Evolutionary conservation across 2,329 filamentous ascomycete genomes (phyloP).

Genomic region (Claviceps sorghi): DNA sequence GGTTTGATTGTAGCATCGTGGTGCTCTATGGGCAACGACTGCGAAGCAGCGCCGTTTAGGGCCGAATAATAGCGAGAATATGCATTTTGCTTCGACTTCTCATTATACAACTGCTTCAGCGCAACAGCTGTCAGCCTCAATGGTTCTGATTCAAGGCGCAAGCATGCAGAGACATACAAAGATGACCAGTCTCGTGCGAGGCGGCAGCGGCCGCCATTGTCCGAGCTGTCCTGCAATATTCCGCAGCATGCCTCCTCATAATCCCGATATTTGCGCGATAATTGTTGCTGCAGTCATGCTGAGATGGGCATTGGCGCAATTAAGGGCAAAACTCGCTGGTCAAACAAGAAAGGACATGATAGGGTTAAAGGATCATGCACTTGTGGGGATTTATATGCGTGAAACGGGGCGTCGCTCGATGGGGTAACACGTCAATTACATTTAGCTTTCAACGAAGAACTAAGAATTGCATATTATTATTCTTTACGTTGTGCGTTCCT

Average conservation of each 20-base stretch:
- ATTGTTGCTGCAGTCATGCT: not conserved
- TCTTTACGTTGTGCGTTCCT: not conserved
- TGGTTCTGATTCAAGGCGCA: not conserved
- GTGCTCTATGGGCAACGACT: not conserved
- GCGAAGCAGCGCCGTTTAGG: not conserved
- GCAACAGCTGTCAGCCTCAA: not conserved
- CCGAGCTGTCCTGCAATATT: slow-evolving; percentile 19
- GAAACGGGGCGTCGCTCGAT: slow-evolving; percentile 3
- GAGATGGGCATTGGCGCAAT: not conserved
- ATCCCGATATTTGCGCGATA: slow-evolving; percentile 8
- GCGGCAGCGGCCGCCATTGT: slow-evolving; percentile 14
- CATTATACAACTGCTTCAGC: not conserved
- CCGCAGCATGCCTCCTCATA: slow-evolving; percentile 24
- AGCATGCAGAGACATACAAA: not conserved
- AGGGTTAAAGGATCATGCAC: not conserved
- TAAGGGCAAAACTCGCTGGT: not conserved
- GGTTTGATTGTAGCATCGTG: not conserved
- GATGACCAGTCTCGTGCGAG: slow-evolving; percentile 7
- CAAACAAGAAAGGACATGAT: not conserved
- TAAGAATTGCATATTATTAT: not conserved
- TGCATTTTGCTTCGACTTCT: not conserved
- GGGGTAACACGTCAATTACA: not conserved
- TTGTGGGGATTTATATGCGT: not conserved
- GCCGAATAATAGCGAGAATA: not conserved
- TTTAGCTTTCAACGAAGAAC: not conserved